These are phyloP conservation scores for Chenopodium suecicum DNA, from an alignment of 148 eudicot species.

Conservation along the genomic window DNA sequence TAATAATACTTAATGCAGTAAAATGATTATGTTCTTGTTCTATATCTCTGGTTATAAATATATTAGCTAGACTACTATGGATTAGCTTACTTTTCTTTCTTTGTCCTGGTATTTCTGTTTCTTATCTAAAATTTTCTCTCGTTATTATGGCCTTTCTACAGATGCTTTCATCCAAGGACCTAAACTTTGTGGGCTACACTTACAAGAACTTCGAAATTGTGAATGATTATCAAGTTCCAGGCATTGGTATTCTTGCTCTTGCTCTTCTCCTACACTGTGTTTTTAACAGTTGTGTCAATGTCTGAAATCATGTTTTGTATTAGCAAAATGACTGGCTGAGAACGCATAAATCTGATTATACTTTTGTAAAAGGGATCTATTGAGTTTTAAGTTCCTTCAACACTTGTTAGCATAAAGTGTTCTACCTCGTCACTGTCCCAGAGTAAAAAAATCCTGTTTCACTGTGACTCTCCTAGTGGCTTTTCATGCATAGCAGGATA, in stretches of 20 bases:
- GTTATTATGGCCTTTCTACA: constrained; percentile 32
- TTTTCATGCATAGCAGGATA: not conserved
- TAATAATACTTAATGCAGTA: not conserved
- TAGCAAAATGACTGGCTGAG: not conserved
- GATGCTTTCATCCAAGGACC: constrained; percentile 95
- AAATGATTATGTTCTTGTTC: not conserved
- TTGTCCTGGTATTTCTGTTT: not conserved
- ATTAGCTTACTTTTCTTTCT: not conserved
- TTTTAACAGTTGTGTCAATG: not conserved
- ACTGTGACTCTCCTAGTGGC: constrained; percentile 4
- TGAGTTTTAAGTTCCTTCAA: not conserved
- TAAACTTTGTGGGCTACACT: constrained; percentile 93
- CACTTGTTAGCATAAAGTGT: not conserved
- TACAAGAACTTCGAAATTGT: constrained; percentile 96
- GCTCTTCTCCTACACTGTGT: constrained; percentile 24
- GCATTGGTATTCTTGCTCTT: constrained; percentile 66
- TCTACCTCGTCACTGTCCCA: not conserved
- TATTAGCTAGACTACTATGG: constrained; percentile 7
- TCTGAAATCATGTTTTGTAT: constrained; percentile 9
- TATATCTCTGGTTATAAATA: not conserved
- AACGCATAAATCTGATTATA: not conserved
- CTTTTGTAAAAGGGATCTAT: not conserved
- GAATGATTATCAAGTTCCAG: constrained; percentile 94
- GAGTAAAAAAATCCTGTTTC: not conserved
- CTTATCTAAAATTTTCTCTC: not conserved